These are phyloP conservation scores for Teunomyces stri DNA, from an alignment of 805 yeast genomes.

Conservation along the genomic window DNA sequence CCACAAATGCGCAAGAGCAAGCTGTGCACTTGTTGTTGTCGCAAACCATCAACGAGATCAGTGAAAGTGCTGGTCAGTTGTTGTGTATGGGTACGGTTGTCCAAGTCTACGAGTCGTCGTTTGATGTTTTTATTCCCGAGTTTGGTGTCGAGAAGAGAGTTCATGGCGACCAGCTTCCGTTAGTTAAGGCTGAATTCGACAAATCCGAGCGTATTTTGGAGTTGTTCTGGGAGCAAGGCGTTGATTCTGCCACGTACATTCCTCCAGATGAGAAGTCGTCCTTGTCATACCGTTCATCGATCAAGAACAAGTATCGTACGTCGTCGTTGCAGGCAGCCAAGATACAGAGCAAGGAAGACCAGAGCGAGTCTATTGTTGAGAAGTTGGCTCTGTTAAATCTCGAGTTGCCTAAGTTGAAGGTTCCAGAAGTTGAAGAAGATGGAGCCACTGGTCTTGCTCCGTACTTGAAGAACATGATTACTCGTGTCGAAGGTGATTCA, in stretches of 20 bases:
- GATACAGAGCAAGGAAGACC: slow-evolving; percentile 41
- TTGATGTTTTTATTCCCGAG: slow-evolving; percentile 89
- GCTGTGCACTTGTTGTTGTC: slow-evolving; percentile 83
- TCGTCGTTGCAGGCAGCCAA: slow-evolving; percentile 71
- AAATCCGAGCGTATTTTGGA: slow-evolving; percentile 66
- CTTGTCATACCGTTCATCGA: slow-evolving; percentile 71
- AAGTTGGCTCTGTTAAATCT: slow-evolving; percentile 52
- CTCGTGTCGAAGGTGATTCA: slow-evolving; percentile 58
- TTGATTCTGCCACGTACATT: slow-evolving; percentile 84
- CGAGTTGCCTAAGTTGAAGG: slow-evolving; percentile 42
- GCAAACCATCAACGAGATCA: slow-evolving; percentile 77
- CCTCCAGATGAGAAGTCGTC: slow-evolving; percentile 88
- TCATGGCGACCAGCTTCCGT: slow-evolving; percentile 95
- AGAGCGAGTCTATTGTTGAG: slow-evolving; percentile 35
- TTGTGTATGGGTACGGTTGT: slow-evolving; percentile 82
- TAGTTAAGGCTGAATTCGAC: slow-evolving; percentile 89
- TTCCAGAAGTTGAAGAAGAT: slow-evolving; percentile 16
- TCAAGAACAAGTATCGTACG: slow-evolving; percentile 73
- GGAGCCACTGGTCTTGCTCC: slow-evolving; percentile 41
- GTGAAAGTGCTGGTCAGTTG: slow-evolving; percentile 72
- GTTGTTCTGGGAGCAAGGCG: slow-evolving; percentile 88
- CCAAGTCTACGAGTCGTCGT: slow-evolving; percentile 94
- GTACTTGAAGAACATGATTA: slow-evolving; percentile 54
- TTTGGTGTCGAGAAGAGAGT: slow-evolving; percentile 94
- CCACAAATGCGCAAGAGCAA: slow-evolving; percentile 90